phyloP scores from a whole-genome alignment of 2,329 filamentous ascomycete genomes.

The Cyphellophora attinorum region DNA sequence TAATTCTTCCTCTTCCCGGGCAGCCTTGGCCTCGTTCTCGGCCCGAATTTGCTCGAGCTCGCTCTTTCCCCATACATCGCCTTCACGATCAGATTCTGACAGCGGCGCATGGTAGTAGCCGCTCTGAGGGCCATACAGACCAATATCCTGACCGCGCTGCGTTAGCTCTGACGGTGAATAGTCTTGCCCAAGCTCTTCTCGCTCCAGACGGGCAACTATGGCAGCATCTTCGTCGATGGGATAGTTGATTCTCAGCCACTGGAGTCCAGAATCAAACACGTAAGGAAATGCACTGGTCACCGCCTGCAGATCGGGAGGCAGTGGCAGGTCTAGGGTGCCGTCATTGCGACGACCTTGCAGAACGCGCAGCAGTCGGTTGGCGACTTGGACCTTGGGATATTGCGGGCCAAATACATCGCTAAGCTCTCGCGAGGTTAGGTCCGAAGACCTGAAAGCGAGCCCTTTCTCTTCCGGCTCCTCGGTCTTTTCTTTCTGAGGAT shows the following conservation, averaged over 20 bases:
- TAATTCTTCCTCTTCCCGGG: conserved; percentile 36
- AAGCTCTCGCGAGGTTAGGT: conserved; percentile 10
- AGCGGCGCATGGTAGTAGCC: conserved; percentile 31
- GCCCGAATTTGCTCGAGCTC: conserved; percentile 29
- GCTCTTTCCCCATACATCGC: conserved; percentile 33
- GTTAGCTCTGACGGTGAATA: conserved; percentile 18
- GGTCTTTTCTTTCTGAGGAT: conserved; percentile 10
- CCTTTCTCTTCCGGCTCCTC: conserved; percentile 5
- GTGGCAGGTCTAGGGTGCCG: conserved; percentile 35
- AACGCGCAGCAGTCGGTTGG: conserved; percentile 22
- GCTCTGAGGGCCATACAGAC: conserved; percentile 31
- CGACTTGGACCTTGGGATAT: conserved; percentile 7
- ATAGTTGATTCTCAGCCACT: conserved; percentile 32
- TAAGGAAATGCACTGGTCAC: conserved; percentile 19
- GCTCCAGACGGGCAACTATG: conserved; percentile 32
- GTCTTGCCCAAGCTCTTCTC: conserved; percentile 16
- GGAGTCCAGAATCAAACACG: conserved; percentile 25
- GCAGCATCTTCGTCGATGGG: conserved; percentile 39
- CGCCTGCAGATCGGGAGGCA: conserved; percentile 29
- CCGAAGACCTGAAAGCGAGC: conserved; percentile 12
- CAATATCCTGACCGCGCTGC: conserved; percentile 27
- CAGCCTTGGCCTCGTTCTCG: conserved; percentile 28
- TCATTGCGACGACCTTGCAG: conserved; percentile 33
- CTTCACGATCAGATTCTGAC: conserved; percentile 29
- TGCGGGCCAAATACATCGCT: conserved; percentile 10